Conservation (phyloP, 2,329 filamentous ascomycete species). For the Nemania sp. region DNA sequence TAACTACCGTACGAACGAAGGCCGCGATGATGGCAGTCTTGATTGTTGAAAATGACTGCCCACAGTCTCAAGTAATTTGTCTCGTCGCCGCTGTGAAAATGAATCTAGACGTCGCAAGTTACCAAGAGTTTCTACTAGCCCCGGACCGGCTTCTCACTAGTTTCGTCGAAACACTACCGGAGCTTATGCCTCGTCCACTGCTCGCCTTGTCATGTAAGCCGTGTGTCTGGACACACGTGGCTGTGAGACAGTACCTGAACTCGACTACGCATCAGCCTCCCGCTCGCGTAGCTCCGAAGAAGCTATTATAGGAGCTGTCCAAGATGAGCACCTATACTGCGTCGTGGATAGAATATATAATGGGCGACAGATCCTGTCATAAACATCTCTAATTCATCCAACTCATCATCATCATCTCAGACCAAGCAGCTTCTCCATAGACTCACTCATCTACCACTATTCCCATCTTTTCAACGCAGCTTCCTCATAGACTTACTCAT, state of each 20-base stretch:
- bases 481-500: too few species aligned
- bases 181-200: not conserved
- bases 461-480: not conserved
- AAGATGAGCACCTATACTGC: not conserved
- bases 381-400: not conserved
- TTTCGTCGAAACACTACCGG: not conserved
- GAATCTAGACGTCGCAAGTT: not conserved
- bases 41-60: not conserved
- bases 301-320: not conserved
- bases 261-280: not conserved
- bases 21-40: not conserved
- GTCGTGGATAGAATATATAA: slow-evolving; percentile 10
- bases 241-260: slow-evolving; percentile 2
- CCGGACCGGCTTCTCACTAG: not conserved
- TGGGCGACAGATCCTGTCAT: not conserved
- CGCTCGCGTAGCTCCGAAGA: not conserved
- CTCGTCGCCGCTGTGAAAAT: not conserved
- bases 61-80: not conserved
- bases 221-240: slow-evolving; percentile 15
- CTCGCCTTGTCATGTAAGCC: not conserved
- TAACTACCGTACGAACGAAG: not conserved
- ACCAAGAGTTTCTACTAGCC: not conserved
- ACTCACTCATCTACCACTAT: not conserved
- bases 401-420: not conserved
- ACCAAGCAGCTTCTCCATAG: not conserved